Conservation (phyloP, 169 alveolate genomes). For the Plasmodium knowlesi region DNA sequence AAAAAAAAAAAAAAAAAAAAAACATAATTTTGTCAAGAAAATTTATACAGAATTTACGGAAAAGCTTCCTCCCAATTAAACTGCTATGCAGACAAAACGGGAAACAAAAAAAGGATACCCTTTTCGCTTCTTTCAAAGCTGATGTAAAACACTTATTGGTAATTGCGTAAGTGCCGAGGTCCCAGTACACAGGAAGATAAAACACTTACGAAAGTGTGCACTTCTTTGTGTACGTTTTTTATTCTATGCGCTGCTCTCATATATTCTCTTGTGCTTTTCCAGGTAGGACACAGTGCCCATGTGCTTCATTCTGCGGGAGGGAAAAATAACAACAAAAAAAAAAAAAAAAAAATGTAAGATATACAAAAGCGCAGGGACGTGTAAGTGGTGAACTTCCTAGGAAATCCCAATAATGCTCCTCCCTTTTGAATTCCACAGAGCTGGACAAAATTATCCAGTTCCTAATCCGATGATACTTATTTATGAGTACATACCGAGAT, state of each 20-base stretch:
- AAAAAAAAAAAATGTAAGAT: not conserved
- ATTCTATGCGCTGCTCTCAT: slow-evolving; percentile 23
- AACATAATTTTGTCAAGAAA: not conserved
- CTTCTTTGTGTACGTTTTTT: not conserved
- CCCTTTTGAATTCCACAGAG: not conserved
- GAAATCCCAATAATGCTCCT: not conserved
- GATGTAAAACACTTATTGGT: not conserved
- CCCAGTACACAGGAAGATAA: not conserved
- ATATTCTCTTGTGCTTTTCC: slow-evolving; percentile 65
- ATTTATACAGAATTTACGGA: not conserved
- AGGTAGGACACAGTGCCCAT: slow-evolving; percentile 50
- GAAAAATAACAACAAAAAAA: too few relatives aligned
- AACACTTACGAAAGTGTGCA: not conserved
- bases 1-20: not conserved
- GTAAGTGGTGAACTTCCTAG: not conserved
- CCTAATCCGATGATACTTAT: not conserved
- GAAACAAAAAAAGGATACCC: not conserved
- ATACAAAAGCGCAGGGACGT: not conserved
- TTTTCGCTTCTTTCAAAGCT: not conserved
- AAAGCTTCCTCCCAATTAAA: not conserved
- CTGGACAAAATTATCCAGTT: not conserved
- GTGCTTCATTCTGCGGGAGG: slow-evolving; percentile 52
- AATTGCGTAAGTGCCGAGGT: not conserved
- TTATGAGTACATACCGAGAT: slow-evolving; percentile 35
- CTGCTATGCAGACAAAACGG: not conserved